phyloP scores from a whole-genome alignment of 192 early-diverging fungal genomes.

The Phycomyces blakesleeanus region DNA sequence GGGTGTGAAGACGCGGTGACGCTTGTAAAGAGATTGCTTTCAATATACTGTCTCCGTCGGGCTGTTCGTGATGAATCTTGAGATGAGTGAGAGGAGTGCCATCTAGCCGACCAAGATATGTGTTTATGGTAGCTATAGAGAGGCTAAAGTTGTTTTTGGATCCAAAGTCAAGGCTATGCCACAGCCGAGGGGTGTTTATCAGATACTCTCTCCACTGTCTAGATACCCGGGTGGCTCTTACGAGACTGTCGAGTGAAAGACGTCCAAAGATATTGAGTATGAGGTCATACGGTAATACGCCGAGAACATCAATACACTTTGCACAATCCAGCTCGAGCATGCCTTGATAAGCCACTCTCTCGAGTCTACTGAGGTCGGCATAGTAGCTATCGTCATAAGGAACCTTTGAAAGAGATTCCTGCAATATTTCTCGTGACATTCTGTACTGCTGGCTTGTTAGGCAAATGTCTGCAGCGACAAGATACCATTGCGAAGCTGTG shows the following conservation, averaged over 20 bases:
- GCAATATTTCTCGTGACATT: too few relatives aligned
- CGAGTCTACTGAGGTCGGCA: not conserved
- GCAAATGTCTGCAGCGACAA: conserved; percentile 1
- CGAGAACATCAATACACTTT: not conserved
- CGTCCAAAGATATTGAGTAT: not conserved
- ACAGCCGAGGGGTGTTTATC: not conserved
- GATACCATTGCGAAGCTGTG: not conserved
- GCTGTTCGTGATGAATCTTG: not conserved
- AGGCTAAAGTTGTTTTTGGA: not conserved
- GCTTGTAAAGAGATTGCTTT: not conserved
- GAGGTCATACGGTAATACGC: conserved; percentile 13
- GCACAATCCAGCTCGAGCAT: not conserved
- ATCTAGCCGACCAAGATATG: conserved; percentile 8
- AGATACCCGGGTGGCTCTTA: conserved; percentile 5
- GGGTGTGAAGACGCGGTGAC: not conserved
- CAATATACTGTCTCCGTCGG: conserved; percentile 9
- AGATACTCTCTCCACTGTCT: conserved; percentile 9
- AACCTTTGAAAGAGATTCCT: too few relatives aligned
- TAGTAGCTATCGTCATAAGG: not conserved
- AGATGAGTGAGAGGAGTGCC: conserved; percentile 2
- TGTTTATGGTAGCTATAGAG: not conserved
- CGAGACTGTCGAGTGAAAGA: conserved; percentile 5
- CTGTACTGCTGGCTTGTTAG: too few relatives aligned
- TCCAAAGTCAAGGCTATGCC: conserved; percentile 11
- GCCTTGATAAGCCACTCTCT: not conserved